Conservation (phyloP, 352 stramenopile species). For the Pythium graminicola region DNA sequence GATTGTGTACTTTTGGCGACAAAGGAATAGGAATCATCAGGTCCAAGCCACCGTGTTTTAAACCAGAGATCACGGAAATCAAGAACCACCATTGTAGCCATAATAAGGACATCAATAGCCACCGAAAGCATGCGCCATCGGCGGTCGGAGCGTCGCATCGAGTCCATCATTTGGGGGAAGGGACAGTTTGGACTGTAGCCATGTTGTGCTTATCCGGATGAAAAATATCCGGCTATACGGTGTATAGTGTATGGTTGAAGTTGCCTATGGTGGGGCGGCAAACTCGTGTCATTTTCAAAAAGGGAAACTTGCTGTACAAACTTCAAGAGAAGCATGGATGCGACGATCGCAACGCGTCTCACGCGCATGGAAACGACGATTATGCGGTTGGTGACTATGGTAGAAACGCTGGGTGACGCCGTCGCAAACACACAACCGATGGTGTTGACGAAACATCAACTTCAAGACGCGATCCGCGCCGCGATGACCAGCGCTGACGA, state of each 20-base stretch:
- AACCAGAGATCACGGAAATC: constrained; percentile 22
- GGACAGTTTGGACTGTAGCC: neutral
- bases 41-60: constrained; percentile 23
- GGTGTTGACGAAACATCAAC: constrained; percentile 11
- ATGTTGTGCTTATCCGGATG: neutral
- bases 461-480: neutral
- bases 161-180: neutral
- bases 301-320: constrained; percentile 10
- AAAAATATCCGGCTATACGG: neutral
- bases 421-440: constrained; percentile 3
- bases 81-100: constrained; percentile 10
- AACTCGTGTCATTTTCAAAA: constrained; percentile 1
- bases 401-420: constrained; percentile 12
- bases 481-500: constrained; percentile 1
- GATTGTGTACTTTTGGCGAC: constrained; percentile 2
- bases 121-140: constrained; percentile 4
- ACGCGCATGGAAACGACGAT: constrained; percentile 9
- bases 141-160: neutral
- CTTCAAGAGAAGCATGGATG: neutral
- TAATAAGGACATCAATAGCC: constrained; percentile 1
- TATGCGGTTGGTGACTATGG: neutral
- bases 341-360: constrained; percentile 7
- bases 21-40: constrained; percentile 20
- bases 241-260: constrained; percentile 10
- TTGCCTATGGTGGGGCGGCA: neutral